Percentiles rank a stretch among this genome's conserved stretches.
These are phyloP conservation scores for Trichoderma sp. DNA, from an alignment of 2,329 filamentous ascomycete species.

Conservation along the genomic window DNA sequence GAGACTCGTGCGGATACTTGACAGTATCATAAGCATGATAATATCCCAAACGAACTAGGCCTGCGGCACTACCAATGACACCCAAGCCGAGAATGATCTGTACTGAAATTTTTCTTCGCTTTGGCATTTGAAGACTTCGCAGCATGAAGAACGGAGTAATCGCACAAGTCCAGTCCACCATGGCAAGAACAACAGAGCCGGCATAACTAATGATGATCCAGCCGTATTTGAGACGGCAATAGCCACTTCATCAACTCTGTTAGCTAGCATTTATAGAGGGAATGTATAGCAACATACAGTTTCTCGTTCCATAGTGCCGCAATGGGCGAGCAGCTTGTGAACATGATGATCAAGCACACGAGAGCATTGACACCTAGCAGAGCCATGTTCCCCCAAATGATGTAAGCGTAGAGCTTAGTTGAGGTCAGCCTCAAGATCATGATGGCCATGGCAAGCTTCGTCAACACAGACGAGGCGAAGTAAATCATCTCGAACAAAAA, in stretches of 20 bases:
- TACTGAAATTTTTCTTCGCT: not conserved
- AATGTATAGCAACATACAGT: not conserved
- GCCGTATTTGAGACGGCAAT: not conserved
- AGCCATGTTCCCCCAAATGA: not conserved
- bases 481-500: not conserved
- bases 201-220: slow-evolving; percentile 10
- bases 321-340: not conserved
- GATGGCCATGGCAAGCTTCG: slow-evolving; percentile 3
- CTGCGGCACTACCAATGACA: not conserved
- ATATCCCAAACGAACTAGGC: not conserved
- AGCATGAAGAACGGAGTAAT: slow-evolving; percentile 1
- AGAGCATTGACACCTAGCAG: not conserved
- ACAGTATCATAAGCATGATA: slow-evolving; percentile 1
- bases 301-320: not conserved
- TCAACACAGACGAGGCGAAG: not conserved
- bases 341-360: not conserved
- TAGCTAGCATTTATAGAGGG: not conserved
- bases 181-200: not conserved
- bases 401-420: not conserved
- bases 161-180: not conserved
- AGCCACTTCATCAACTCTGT: not conserved
- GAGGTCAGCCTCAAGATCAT: not conserved
- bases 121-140: not conserved
- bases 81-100: not conserved
- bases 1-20: not conserved